A percentile compares a stretch with the other conserved stretches of the same genome.
Evolutionary conservation across 257 asterid genomes (phyloP).

Genomic region (Cynanchum wilfordii): DNA sequence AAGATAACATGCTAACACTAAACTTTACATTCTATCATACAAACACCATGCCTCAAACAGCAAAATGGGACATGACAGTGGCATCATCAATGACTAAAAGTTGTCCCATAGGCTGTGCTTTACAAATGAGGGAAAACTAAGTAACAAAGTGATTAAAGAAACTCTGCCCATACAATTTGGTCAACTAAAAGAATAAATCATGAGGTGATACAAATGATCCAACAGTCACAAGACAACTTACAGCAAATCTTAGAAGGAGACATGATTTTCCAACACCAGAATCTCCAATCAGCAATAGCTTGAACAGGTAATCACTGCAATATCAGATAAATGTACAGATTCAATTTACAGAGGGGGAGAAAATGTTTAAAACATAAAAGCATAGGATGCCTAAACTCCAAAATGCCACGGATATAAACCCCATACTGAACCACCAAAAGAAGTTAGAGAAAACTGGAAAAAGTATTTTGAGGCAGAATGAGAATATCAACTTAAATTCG

Average conservation of each 20-base stretch:
- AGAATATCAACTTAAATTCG: not conserved
- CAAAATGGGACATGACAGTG: not conserved
- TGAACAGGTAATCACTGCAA: slow-evolving; percentile 34
- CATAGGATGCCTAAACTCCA: not conserved
- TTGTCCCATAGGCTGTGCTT: not conserved
- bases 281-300: slow-evolving; percentile 38
- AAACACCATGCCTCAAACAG: not conserved
- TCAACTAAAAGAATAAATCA: not conserved
- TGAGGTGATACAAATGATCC: not conserved
- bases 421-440: not conserved
- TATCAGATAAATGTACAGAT: not conserved
- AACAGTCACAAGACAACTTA: slow-evolving; percentile 12
- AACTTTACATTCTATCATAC: not conserved
- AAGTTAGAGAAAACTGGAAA: not conserved
- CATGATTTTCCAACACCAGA: slow-evolving; percentile 43
- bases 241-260: slow-evolving; percentile 36
- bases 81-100: not conserved
- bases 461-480: not conserved
- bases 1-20: not conserved
- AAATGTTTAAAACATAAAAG: not conserved
- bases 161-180: not conserved
- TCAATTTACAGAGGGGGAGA: not conserved
- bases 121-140: not conserved
- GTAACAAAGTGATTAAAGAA: not conserved
- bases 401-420: not conserved